Percentiles rank a stretch among this genome's conserved stretches.
Evolutionary conservation across 1,284 basidiomycete species (phyloP).

Genomic region (Phellopilus nigrolimitatus): DNA sequence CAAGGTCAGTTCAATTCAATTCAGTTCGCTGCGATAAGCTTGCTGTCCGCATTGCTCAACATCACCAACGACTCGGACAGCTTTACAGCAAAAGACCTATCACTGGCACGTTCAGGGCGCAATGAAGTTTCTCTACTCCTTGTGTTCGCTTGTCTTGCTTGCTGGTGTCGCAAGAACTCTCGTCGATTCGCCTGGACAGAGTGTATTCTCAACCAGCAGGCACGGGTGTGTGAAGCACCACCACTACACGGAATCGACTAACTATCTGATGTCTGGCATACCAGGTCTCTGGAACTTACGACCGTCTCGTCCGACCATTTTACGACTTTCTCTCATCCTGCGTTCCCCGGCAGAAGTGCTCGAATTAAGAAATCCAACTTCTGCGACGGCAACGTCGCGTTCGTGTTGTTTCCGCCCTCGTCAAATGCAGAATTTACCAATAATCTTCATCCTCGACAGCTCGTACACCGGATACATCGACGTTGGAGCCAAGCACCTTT

Average conservation of each 20-base stretch:
- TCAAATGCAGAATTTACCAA: neutral
- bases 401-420: neutral
- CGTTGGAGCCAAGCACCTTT: constrained; percentile 65
- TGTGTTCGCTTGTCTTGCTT: neutral
- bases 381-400: constrained; percentile 16
- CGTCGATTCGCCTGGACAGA: neutral
- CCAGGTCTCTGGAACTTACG: neutral
- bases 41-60: too few relatives aligned
- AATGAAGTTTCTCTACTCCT: neutral
- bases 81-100: too few relatives aligned
- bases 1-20: too few relatives aligned
- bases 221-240: neutral
- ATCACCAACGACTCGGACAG: too few relatives aligned
- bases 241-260: neutral
- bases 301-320: neutral
- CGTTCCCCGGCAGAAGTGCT: constrained; percentile 16
- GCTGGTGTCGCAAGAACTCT: neutral
- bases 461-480: constrained; percentile 60
- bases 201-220: neutral
- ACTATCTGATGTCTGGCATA: neutral
- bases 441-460: constrained; percentile 22
- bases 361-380: constrained; percentile 19
- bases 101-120: too few relatives aligned
- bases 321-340: constrained; percentile 15
- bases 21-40: too few relatives aligned